phyloP scores from a whole-genome alignment of 2,329 filamentous ascomycete species.

The Gyromitra esculenta region DNA sequence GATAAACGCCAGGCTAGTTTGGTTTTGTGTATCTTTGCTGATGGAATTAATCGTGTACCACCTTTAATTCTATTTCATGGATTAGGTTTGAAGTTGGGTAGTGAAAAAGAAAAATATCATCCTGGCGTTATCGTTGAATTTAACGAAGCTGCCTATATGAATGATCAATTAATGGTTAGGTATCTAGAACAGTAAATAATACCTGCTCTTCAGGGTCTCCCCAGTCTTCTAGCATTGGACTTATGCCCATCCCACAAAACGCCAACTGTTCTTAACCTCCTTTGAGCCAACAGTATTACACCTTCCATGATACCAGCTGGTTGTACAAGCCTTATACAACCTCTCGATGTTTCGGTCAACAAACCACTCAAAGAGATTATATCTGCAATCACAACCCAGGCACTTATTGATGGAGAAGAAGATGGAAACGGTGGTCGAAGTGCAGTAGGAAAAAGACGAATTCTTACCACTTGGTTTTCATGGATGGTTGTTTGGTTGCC shows the following conservation, averaged over 20 bases:
- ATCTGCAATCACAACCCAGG: background rate
- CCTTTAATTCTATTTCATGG: constrained; percentile 24
- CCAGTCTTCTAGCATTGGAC: constrained; percentile 14
- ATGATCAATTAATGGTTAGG: constrained; percentile 3
- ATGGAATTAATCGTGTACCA: constrained; percentile 12
- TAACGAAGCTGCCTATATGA: constrained; percentile 24
- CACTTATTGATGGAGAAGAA: constrained; percentile 4
- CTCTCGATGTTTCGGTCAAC: constrained; percentile 34
- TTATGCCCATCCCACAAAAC: constrained; percentile 29
- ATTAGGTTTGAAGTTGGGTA: background rate
- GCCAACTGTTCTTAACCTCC: background rate
- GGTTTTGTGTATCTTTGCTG: constrained; percentile 24
- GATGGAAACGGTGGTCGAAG: background rate
- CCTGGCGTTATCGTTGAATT: constrained; percentile 8
- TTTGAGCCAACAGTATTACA: constrained; percentile 1
- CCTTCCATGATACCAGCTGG: constrained; percentile 27
- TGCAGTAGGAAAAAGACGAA: constrained; percentile 6
- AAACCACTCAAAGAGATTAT: constrained; percentile 24
- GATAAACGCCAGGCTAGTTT: constrained; percentile 45
- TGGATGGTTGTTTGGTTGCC: too few species aligned
- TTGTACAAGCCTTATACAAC: constrained; percentile 28
- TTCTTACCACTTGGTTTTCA: too few species aligned
- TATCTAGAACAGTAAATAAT: constrained; percentile 2
- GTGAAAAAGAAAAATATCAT: constrained; percentile 8
- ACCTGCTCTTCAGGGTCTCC: background rate